Evolutionary conservation across 176 grass and related monocot species (phyloP).

Genomic region (Lolium multiflorum): DNA sequence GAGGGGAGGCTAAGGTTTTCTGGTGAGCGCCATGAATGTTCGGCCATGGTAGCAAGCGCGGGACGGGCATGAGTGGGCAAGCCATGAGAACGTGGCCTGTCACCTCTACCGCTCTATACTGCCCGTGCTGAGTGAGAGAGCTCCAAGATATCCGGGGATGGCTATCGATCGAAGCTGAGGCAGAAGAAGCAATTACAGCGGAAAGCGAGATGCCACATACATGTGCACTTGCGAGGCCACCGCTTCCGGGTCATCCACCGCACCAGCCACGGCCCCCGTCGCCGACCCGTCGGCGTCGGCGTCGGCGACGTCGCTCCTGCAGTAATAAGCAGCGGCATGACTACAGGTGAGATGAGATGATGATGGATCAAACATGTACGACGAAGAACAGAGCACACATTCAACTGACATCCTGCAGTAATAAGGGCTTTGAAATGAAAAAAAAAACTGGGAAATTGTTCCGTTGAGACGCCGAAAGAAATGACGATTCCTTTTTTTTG

Average conservation of each 20-base stretch:
- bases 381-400: not conserved
- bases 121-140: not conserved
- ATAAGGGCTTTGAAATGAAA: too few relatives aligned
- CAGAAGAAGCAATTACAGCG: not conserved
- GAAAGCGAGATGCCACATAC: conserved; percentile 49
- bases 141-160: not conserved
- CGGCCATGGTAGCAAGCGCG: conserved; percentile 18
- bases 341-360: not conserved
- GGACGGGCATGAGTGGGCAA: conserved; percentile 30
- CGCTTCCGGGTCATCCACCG: conserved; percentile 80
- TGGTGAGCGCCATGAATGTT: conserved; percentile 52
- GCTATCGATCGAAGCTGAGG: not conserved
- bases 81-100: conserved; percentile 55
- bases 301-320: not conserved
- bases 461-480: too few relatives aligned
- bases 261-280: conserved; percentile 14
- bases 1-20: not conserved
- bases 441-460: too few relatives aligned
- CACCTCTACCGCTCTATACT: not conserved
- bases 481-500: too few relatives aligned
- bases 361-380: not conserved
- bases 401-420: not conserved
- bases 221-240: conserved; percentile 68
- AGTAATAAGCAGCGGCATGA: too few relatives aligned
- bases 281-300: not conserved